Evolutionary conservation across 73 alveolate genomes (phyloP).

Genomic region (Uronychia setigera): DNA sequence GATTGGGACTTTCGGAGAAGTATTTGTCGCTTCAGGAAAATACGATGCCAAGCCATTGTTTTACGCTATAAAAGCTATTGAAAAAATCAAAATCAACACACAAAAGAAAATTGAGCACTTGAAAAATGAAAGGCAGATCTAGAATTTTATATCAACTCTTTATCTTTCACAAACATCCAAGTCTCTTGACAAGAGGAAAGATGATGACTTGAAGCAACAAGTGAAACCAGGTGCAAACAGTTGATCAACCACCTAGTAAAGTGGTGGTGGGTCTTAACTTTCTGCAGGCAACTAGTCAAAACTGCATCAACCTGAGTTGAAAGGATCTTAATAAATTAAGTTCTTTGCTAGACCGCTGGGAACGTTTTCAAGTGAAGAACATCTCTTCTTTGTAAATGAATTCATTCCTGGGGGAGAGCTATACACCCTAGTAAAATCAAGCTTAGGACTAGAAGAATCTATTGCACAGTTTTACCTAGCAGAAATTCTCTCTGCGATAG

Average conservation of each 20-base stretch:
- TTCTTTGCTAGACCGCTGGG: not conserved
- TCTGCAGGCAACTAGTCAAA: too few relatives aligned
- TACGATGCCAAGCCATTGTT: not conserved
- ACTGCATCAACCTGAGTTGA: too few relatives aligned
- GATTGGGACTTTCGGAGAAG: constrained; percentile 8
- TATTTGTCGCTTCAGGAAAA: not conserved
- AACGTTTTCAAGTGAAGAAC: not conserved
- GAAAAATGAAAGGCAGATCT: not conserved
- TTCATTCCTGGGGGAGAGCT: constrained; percentile 97
- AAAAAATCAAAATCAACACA: not conserved
- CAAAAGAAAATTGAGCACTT: constrained; percentile 5
- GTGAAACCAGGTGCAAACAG: too few relatives aligned
- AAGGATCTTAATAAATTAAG: too few relatives aligned
- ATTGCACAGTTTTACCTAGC: not conserved
- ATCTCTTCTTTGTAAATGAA: constrained; percentile 88
- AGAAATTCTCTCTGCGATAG: constrained; percentile 18
- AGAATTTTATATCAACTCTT: too few relatives aligned
- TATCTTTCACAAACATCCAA: too few relatives aligned
- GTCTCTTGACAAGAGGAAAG: too few relatives aligned
- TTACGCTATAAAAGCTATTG: constrained; percentile 4
- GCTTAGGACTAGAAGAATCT: not conserved
- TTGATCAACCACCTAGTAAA: too few relatives aligned
- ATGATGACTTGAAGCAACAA: too few relatives aligned
- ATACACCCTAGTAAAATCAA: not conserved
- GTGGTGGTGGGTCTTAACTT: too few relatives aligned